Percentiles rank a stretch among this genome's conserved stretches.
Evolutionary conservation across 1,284 basidiomycete genomes (phyloP).

Genomic region (Taiwanofungus camphoratus): DNA sequence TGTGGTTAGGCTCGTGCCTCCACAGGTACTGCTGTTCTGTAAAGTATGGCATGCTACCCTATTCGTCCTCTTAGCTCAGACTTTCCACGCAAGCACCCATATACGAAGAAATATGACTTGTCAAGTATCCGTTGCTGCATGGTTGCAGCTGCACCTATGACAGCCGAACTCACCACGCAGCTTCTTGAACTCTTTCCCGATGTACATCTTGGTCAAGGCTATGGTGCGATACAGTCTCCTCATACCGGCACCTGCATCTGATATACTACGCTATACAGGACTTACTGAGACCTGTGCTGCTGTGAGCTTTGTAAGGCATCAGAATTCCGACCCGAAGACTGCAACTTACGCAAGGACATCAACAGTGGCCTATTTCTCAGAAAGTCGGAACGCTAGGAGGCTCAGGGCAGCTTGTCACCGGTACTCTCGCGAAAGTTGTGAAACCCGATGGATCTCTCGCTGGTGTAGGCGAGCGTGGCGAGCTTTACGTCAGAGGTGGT

Average conservation of each 20-base stretch:
- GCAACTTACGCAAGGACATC: too few relatives aligned
- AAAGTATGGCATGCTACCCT: conserved; percentile 29
- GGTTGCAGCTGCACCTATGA: conserved; percentile 70
- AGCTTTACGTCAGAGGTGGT: conserved; percentile 35
- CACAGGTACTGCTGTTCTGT: conserved; percentile 47
- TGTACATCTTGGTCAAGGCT: conserved; percentile 59
- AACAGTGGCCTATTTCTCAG: conserved; percentile 12
- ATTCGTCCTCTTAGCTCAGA: neutral
- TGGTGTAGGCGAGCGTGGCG: conserved; percentile 34
- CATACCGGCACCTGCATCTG: too few relatives aligned
- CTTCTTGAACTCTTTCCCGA: conserved; percentile 51
- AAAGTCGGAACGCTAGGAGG: conserved; percentile 26
- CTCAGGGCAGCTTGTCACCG: conserved; percentile 34
- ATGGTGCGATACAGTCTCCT: conserved; percentile 41
- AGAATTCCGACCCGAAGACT: too few relatives aligned
- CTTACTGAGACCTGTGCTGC: conserved; percentile 47
- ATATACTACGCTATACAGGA: conserved; percentile 15
- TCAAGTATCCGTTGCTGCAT: conserved; percentile 49
- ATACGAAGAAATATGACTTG: conserved; percentile 61
- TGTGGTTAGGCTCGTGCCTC: conserved; percentile 59
- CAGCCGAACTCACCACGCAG: conserved; percentile 53
- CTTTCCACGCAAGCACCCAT: conserved; percentile 45
- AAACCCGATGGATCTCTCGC: conserved; percentile 35
- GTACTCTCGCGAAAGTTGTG: conserved; percentile 34
- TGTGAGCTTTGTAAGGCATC: conserved; percentile 26